Evolutionary conservation across 2,329 filamentous ascomycete species (phyloP), one percentile per base, ranked within the genome.

Genomic region (Penicillium nordicum): DNA sequence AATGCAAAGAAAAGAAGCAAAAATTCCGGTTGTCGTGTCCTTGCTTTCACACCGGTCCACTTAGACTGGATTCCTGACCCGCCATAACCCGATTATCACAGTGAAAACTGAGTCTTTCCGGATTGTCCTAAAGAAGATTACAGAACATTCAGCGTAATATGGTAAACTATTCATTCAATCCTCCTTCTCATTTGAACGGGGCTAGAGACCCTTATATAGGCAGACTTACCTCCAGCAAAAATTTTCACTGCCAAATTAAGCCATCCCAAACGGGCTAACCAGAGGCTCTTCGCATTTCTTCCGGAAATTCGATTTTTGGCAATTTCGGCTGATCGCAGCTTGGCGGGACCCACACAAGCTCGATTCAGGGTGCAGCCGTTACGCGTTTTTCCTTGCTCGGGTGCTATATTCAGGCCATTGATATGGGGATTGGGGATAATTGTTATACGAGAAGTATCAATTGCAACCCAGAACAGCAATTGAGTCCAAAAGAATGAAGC

Each of bases 311-410:
- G 54, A 57, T 45, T 58, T 49, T 58, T 52, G 37, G 50, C 58
- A 59, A 64, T 59, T 45, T 58, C 57, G 63, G 62, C 57, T 59
- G 62, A 57, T 64, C 60, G 57, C 62, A 63, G 55, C 59, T 64
- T 65, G 63, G 64, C 63, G 46, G 46, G 64, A 65, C 64, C 64
- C 63, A 65, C 64, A 66, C 53, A 59, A 66, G 64, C 64, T 66
- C 57, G 54, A 61, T 60, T 41, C 53, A 55, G 53, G 47, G 46
- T 50, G 45, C 46, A 44, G 14, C 27, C 53, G 47, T 51, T 46
- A 52, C 53, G 48, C 42, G 36, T 29, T 46, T 11, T 32, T 6
- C 47, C 30, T 44, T 32, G 2, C 16, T 12, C 21, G 16, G 7
- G 27, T 21, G 27, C 18, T 37, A 21, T 41, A 21, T 41, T 11